Conservation (phyloP, 352 stramenopile genomes). For the Pythium apleroticum region DNA sequence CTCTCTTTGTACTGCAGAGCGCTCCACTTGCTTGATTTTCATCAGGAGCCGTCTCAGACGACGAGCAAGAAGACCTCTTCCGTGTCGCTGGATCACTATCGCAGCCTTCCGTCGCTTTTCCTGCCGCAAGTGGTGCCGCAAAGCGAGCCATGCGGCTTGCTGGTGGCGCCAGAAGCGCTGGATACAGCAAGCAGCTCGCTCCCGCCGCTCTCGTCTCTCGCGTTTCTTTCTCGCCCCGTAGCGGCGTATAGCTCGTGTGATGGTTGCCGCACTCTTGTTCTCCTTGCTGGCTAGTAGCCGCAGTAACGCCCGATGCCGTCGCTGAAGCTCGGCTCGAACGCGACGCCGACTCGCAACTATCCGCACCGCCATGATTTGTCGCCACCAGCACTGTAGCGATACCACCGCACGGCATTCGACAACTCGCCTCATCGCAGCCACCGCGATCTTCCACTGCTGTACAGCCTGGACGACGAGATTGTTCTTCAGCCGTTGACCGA, state of each 20-base stretch:
- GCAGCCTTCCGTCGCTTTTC: conserved; percentile 38
- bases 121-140: conserved; percentile 42
- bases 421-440: conserved; percentile 24
- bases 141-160: conserved; percentile 44
- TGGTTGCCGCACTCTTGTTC: conserved; percentile 41
- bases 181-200: conserved; percentile 35
- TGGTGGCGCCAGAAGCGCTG: conserved; percentile 56
- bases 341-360: conserved; percentile 29
- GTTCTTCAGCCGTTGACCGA: conserved; percentile 40
- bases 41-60: conserved; percentile 30
- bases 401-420: conserved; percentile 13
- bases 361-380: conserved; percentile 34
- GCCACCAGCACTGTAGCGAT: conserved; percentile 64
- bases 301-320: conserved; percentile 45
- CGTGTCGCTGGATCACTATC: conserved; percentile 44
- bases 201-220: conserved; percentile 9
- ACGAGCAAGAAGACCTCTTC: conserved; percentile 36
- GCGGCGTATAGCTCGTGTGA: conserved; percentile 42
- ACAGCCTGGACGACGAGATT: conserved; percentile 46
- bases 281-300: conserved; percentile 43
- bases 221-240: conserved; percentile 17
- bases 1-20: conserved; percentile 7
- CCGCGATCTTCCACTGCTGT: conserved; percentile 41
- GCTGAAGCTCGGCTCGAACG: conserved; percentile 40
- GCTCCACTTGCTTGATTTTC: conserved; percentile 40